A percentile compares a stretch with the other conserved stretches of the same genome.
Conservation (phyloP, 192 early-diverging fungal genomes). For the Backusella morwellensis region DNA sequence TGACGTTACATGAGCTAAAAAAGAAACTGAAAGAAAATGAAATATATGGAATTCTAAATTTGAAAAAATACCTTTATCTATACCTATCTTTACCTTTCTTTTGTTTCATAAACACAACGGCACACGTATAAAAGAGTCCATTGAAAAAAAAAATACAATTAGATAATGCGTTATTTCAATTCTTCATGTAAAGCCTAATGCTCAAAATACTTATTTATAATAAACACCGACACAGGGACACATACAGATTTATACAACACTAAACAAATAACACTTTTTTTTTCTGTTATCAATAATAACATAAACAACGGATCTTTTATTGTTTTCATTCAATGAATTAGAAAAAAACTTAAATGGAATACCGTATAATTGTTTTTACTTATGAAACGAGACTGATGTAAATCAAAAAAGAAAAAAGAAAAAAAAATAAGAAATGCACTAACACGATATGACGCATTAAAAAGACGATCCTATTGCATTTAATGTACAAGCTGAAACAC, state of each 20-base stretch:
- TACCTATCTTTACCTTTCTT: not conserved
- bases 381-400: not conserved
- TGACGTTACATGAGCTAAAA: not conserved
- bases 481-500: not conserved
- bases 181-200: not conserved
- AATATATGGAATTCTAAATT: no score
- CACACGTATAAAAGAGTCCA: not conserved
- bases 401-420: not conserved
- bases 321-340: not conserved
- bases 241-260: not conserved
- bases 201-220: not conserved
- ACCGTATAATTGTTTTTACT: not conserved
- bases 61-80: not conserved
- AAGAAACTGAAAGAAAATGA: not conserved
- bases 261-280: not conserved
- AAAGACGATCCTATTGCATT: not conserved
- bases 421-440: not conserved
- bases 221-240: conserved; percentile 2
- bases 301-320: not conserved
- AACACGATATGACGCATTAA: not conserved
- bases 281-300: not conserved
- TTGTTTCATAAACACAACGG: not conserved
- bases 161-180: not conserved
- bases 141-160: not conserved
- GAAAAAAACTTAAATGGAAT: not conserved